Conservation (phyloP, 2,329 filamentous ascomycete genomes). For the Ramichloridium luteum region DNA sequence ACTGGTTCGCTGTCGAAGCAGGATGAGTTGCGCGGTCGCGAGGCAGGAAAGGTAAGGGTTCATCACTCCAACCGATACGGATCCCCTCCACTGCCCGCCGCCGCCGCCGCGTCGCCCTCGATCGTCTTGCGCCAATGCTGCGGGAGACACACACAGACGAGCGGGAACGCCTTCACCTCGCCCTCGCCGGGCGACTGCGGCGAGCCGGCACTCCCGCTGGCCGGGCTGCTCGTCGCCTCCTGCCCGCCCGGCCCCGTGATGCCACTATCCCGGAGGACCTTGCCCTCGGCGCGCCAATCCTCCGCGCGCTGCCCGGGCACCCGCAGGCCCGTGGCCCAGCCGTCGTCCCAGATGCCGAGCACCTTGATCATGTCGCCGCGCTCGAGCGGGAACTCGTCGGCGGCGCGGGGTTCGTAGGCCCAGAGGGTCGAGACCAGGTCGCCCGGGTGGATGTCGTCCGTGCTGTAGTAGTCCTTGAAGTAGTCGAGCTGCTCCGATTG, state of each 20-base stretch:
- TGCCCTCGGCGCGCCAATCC: constrained; percentile 60
- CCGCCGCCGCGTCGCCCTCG: constrained; percentile 56
- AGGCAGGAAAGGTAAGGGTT: too few species aligned
- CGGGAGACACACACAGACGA: constrained; percentile 90
- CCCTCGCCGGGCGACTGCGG: constrained; percentile 33
- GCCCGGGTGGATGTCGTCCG: constrained; percentile 85
- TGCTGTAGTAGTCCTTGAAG: constrained; percentile 98
- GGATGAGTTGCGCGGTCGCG: too few species aligned
- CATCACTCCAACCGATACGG: too few species aligned
- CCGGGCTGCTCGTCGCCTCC: neutral
- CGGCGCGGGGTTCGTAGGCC: constrained; percentile 90
- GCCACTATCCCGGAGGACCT: constrained; percentile 79
- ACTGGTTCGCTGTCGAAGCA: too few species aligned
- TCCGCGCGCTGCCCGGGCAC: constrained; percentile 67
- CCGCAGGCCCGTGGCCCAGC: constrained; percentile 90
- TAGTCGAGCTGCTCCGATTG: constrained; percentile 91
- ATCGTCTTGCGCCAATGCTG: constrained; percentile 97
- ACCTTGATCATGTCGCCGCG: constrained; percentile 97
- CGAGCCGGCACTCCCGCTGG: too few species aligned
- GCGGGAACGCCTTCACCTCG: constrained; percentile 94
- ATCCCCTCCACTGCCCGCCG: constrained; percentile 11
- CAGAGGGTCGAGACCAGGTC: constrained; percentile 85
- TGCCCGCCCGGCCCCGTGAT: constrained; percentile 50
- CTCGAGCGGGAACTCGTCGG: constrained; percentile 85
- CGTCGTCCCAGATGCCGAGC: constrained; percentile 97